phyloP scores from a whole-genome alignment of 2,329 filamentous ascomycete genomes.

The Curvularia verruculosa region DNA sequence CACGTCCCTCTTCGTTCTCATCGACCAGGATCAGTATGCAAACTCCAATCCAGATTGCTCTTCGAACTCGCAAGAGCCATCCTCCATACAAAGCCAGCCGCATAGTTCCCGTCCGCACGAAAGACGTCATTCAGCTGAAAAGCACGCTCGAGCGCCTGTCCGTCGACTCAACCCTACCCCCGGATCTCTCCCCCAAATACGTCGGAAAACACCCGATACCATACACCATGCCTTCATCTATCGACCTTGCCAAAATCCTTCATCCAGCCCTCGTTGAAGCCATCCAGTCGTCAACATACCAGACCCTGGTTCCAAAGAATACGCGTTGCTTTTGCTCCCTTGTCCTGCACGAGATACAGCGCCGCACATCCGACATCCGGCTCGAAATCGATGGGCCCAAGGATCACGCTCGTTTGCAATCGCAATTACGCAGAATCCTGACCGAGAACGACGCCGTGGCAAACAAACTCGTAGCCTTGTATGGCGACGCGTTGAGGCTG shows the following conservation, averaged over 20 bases:
- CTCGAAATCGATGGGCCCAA: neutral
- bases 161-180: neutral
- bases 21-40: neutral
- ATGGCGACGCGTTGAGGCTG: neutral
- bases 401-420: neutral
- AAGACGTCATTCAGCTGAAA: neutral
- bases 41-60: neutral
- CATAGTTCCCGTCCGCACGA: neutral
- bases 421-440: neutral
- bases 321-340: constrained; percentile 9
- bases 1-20: neutral
- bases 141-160: neutral
- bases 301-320: neutral
- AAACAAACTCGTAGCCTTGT: neutral
- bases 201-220: neutral
- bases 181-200: neutral
- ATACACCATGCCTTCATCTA: neutral
- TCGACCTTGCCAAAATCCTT: neutral
- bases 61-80: neutral
- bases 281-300: neutral
- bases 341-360: constrained; percentile 1
- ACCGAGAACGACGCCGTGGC: neutral
- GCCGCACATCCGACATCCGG: neutral
- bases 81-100: neutral
- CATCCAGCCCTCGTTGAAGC: neutral